Base-by-base conservation (phyloP, 106 monocot species). In the Phalaenopsis equestris region DNA sequence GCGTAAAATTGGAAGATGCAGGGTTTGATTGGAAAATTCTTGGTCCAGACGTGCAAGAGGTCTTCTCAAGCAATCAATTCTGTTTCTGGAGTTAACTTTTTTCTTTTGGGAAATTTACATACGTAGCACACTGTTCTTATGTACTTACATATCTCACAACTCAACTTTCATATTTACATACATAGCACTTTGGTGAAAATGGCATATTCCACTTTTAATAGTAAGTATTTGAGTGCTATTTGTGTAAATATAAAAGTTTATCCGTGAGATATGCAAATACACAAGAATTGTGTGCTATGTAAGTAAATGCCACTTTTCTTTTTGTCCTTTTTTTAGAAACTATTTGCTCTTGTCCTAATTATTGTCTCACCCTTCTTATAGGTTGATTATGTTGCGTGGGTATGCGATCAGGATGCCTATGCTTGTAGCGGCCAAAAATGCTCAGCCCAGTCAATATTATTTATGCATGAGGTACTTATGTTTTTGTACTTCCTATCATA, bases 11-110 rank as follows among this genome's bases (percentile, higher is more conserved):
- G 80, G 94, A 98, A 87, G 97, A 94, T 94, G 94, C 97, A 56
- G 94, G 97, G 81, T 98, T 92, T 94, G 97, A 98, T 76, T 98
- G 97, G 97, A 98, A 98, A 88, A 92, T 98, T 41, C 90, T 98
- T 80, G 94, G 97, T 82, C 97, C 97, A 61, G 97, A 98, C 87
- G 97, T 98, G 74, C 86, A 98, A 80, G 87, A 92, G 92, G 94
- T 98, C 72, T 58, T 10, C 5, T 19, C 57, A 6, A 73, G 10
- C 8, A 7, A 56, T 37, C 42, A 39, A 37, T 56, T 45, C 68
- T 45, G 30, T 30, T 30, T 30, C 30, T 30, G 30, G 30, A 30
- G 30, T 30, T 30, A 30, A 30, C 30, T 30, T 30, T 30, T 30
- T 30, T 30, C 30, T 30, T 30, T 30, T 30, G 30, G 30, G 30